Conservation (phyloP, 1,139 yeast genomes). For the Candida freyschussii region DNA sequence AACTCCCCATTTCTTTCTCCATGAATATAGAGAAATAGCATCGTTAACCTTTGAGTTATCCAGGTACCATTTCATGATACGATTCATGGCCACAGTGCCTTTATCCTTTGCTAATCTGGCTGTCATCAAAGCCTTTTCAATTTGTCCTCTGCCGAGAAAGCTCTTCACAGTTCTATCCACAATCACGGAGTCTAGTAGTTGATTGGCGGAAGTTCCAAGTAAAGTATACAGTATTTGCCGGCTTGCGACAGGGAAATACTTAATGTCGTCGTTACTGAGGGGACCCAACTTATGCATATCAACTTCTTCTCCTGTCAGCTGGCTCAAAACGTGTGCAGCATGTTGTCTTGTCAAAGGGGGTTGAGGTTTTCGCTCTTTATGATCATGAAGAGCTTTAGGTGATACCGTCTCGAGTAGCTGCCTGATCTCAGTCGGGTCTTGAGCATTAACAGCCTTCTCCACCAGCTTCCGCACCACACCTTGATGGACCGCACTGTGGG, state of each 20-base stretch:
- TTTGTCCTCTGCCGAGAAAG: conserved; percentile 44
- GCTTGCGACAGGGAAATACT: conserved; percentile 34
- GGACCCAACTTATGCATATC: conserved; percentile 31
- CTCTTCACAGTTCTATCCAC: conserved; percentile 50
- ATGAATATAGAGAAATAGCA: conserved; percentile 46
- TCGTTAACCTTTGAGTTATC: conserved; percentile 36
- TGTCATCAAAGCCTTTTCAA: conserved; percentile 49
- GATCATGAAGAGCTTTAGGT: too few species aligned
- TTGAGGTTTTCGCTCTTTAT: conserved; percentile 4
- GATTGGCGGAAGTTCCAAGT: conserved; percentile 53
- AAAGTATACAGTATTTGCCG: conserved; percentile 40
- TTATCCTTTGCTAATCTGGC: conserved; percentile 44
- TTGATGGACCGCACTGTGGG: too few species aligned
- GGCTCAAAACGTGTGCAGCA: conserved; percentile 21
- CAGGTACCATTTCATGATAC: conserved; percentile 46
- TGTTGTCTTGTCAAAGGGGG: conserved; percentile 20
- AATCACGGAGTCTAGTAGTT: conserved; percentile 49
- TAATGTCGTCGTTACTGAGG: conserved; percentile 28
- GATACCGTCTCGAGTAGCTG: too few species aligned
- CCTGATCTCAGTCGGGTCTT: too few species aligned
- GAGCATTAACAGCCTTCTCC: too few species aligned
- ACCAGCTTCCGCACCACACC: too few species aligned
- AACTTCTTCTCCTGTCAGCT: conserved; percentile 17
- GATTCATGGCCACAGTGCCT: conserved; percentile 61
- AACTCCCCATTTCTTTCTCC: conserved; percentile 58